Evolutionary conservation across 202 grass and related monocot genomes (phyloP), one percentile per base, ranked within the genome.

Genomic region (Elaeis oleifera): DNA sequence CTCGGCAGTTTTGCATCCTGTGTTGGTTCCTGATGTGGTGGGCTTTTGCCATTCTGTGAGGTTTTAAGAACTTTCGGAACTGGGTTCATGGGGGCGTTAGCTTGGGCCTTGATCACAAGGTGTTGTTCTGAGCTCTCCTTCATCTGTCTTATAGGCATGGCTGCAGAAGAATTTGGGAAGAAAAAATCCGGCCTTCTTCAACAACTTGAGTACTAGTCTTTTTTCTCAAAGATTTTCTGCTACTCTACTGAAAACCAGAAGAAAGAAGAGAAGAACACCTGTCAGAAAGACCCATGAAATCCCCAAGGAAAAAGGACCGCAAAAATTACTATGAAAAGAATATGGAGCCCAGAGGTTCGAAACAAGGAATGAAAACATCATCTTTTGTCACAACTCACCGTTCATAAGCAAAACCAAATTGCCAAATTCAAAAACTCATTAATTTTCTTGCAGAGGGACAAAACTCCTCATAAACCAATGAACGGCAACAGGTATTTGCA

Each of bases 51-150:
- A 56, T 56, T 56, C 54, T 56, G 54, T 3, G 20, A 56, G 22
- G 54, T 56, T 56, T 60, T 60, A 29, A 23, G 27, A 60, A 27
- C 58, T 27, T 60, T 18, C 3, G n/a, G 58, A 39, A 60, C 24
- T 6, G 58, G 58, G 5, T 31, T 32, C 58, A 60, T 20, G n/a
- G 58, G 6, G 18, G 29, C 13, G 26, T 36, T 20, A n/a, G 14
- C 58, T 32, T 60, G 15, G 26, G 26, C 18, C 27, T 60, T 60
- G 27, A 60, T 60, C 58, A 60, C 58, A 31, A 60, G 6, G 58
- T 60, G 58, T 4, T 31, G 58, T 32, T 60, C 58, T 60, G 58
- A 19, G 58, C 14, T 60, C n/a, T 60, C 16, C 18, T 60, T 60
- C 27, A 31, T 32, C 25, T 39, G 58, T 26, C 27, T 28, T 60